Conservation (phyloP, 169 alveolate species). For the Plasmodium inui region DNA sequence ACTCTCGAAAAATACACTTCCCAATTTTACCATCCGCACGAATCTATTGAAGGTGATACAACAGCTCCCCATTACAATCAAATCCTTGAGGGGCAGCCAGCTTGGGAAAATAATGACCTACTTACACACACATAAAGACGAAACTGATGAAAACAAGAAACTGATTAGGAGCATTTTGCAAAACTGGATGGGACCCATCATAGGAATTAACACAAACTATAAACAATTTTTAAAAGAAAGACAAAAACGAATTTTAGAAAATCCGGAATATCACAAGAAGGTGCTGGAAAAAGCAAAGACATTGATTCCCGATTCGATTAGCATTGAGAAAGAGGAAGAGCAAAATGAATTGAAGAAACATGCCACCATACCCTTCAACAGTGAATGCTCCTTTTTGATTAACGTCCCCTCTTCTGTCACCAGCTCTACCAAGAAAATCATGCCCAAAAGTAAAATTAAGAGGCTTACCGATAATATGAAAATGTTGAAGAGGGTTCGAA, state of each 20-base stretch:
- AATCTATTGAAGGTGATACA: slow-evolving; percentile 83
- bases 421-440: slow-evolving; percentile 8
- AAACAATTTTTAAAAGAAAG: slow-evolving; percentile 72
- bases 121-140: slow-evolving; percentile 88
- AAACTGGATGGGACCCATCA: slow-evolving; percentile 88
- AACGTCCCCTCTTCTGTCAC: slow-evolving; percentile 71
- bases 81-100: slow-evolving; percentile 86
- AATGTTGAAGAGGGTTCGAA: slow-evolving; percentile 28
- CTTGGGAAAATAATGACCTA: slow-evolving; percentile 86
- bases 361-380: slow-evolving; percentile 67
- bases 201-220: slow-evolving; percentile 83
- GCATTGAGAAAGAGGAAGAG: slow-evolving; percentile 74
- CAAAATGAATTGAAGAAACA: slow-evolving; percentile 71
- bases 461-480: slow-evolving; percentile 57
- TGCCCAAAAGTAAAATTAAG: slow-evolving; percentile 65
- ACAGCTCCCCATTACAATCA: slow-evolving; percentile 85
- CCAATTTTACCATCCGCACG: slow-evolving; percentile 85
- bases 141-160: slow-evolving; percentile 85
- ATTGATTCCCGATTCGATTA: slow-evolving; percentile 54
- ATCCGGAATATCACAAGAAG: slow-evolving; percentile 72
- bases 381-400: slow-evolving; percentile 74
- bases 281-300: slow-evolving; percentile 73
- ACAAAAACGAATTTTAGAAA: slow-evolving; percentile 67
- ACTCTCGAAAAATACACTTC: slow-evolving; percentile 87
- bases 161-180: slow-evolving; percentile 85